phyloP scores from a whole-genome alignment of 2,329 filamentous ascomycete species.

The Alternaria sp. region DNA sequence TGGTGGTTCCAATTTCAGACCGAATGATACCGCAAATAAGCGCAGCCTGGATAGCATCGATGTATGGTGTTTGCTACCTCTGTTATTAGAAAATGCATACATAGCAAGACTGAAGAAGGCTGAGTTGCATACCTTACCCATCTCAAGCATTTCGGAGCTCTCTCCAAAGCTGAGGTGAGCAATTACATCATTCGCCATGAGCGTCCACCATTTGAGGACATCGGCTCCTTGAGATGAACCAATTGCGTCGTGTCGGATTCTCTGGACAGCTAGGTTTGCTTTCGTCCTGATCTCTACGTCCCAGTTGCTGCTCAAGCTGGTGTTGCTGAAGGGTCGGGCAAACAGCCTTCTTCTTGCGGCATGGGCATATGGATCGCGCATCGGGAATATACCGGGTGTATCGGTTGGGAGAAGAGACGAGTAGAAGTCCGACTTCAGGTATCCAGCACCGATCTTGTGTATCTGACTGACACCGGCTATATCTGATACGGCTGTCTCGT shows the following conservation, averaged over 20 bases:
- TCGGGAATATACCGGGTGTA: slow-evolving; percentile 45
- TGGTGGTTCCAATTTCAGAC: slow-evolving; percentile 35
- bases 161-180: slow-evolving; percentile 50
- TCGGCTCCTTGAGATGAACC: slow-evolving; percentile 33
- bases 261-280: slow-evolving; percentile 38
- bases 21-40: slow-evolving; percentile 40
- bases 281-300: slow-evolving; percentile 44
- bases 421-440: slow-evolving; percentile 53
- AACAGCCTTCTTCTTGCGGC: slow-evolving; percentile 46
- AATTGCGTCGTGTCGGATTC: slow-evolving; percentile 33
- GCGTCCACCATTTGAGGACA: slow-evolving; percentile 47
- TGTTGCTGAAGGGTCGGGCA: slow-evolving; percentile 45
- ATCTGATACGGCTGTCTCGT: slow-evolving; percentile 31
- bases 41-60: slow-evolving; percentile 34
- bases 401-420: slow-evolving; percentile 5
- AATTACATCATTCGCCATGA: slow-evolving; percentile 50
- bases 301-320: slow-evolving; percentile 45
- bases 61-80: slow-evolving; percentile 26
- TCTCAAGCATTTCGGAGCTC: slow-evolving; percentile 48
- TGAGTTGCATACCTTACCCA: slow-evolving; percentile 34
- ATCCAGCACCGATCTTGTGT: slow-evolving; percentile 49
- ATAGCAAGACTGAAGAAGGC: background rate
- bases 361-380: slow-evolving; percentile 47
- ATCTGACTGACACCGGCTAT: slow-evolving; percentile 30
- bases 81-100: background rate